Evolutionary conservation across 2,329 filamentous ascomycete species (phyloP).

Genomic region (Trichoderma sp.): DNA sequence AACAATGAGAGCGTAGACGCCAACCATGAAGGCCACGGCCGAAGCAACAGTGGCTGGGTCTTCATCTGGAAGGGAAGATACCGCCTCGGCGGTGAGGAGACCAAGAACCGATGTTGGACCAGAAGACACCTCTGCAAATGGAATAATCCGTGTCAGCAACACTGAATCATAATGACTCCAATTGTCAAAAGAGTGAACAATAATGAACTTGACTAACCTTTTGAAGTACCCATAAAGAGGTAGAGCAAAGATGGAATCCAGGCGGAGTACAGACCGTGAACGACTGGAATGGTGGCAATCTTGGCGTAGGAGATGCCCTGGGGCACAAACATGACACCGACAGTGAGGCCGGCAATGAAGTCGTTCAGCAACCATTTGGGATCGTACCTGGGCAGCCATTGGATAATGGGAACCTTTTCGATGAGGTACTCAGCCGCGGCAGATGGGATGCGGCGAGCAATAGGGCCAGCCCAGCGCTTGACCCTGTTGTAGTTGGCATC

Average conservation of each 20-base stretch:
- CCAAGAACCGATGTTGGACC: slow-evolving; percentile 64
- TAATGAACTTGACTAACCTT: slow-evolving; percentile 40
- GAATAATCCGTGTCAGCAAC: background rate
- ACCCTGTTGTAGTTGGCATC: slow-evolving; percentile 30
- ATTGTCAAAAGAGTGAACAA: background rate
- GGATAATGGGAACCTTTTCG: slow-evolving; percentile 60
- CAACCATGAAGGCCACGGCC: slow-evolving; percentile 62
- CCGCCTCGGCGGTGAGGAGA: slow-evolving; percentile 59
- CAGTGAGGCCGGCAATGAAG: slow-evolving; percentile 57
- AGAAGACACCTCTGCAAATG: slow-evolving; percentile 52
- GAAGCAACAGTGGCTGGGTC: slow-evolving; percentile 55
- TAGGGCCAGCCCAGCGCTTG: slow-evolving; percentile 26
- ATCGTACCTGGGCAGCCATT: slow-evolving; percentile 62
- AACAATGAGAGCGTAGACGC: slow-evolving; percentile 56
- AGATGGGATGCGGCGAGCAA: slow-evolving; percentile 43
- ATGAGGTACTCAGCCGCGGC: slow-evolving; percentile 53
- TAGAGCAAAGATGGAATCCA: slow-evolving; percentile 58
- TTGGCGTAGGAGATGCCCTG: slow-evolving; percentile 62
- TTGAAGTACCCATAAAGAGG: slow-evolving; percentile 60
- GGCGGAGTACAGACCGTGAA: slow-evolving; percentile 58
- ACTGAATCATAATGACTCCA: background rate
- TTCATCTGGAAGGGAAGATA: slow-evolving; percentile 52
- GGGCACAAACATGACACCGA: slow-evolving; percentile 59
- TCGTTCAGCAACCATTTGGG: slow-evolving; percentile 61
- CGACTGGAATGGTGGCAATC: slow-evolving; percentile 59